Base-by-base conservation (phyloP, 2,329 filamentous ascomycete species). In the Sporothrix phasma region DNA sequence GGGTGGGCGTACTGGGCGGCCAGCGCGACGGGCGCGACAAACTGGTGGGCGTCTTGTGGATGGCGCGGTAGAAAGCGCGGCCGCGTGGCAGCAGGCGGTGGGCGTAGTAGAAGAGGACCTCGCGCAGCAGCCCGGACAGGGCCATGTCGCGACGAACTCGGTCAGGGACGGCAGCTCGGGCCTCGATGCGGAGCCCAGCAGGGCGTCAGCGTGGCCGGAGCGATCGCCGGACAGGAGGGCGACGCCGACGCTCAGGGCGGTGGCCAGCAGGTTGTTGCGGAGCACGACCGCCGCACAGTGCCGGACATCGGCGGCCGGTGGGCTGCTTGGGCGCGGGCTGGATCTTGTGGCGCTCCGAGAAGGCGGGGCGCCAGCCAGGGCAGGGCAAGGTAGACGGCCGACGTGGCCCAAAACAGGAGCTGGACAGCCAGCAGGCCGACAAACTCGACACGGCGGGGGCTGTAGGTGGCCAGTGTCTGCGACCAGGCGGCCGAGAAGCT, bases 1-100 rank as follows among this genome's bases (percentile, higher is more conserved):
- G 81, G 81, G 67, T 84, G 82, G 0, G 81, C 81, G 67, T 82
- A 85, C 67, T 84, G 80, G 1, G 82, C 80, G 0, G 82, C 76
- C 5, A 84, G 74, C 0, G 80, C 78, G 2, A 85, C 77, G 0
- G 82, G 82, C 1, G 82, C 80, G 0, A 77, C 81, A 73, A 84
- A 85, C 26, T 73, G 73, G 72, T 85, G 83, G 68, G 83, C 24
- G 74, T 74, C 67, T 84, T 84, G 74, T 85, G 83, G 65, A 85
- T 77, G 37, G 72, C 72, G 11, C 71, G 71, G 73, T 84, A 85
- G 5, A 83, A n/a, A 70, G 5, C 67, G 70, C 0, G 77, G 79
- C 5, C 74, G 69, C n/a, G 71, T 85, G 82, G n/a, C 4, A 85
- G 73, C 3, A 81, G 68, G 6, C 82, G 79, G 70, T 85, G 83